Evolutionary conservation across 148 eudicot genomes (phyloP), one percentile per base, ranked within the genome.

Genomic region (Gaultheria prostrata): DNA sequence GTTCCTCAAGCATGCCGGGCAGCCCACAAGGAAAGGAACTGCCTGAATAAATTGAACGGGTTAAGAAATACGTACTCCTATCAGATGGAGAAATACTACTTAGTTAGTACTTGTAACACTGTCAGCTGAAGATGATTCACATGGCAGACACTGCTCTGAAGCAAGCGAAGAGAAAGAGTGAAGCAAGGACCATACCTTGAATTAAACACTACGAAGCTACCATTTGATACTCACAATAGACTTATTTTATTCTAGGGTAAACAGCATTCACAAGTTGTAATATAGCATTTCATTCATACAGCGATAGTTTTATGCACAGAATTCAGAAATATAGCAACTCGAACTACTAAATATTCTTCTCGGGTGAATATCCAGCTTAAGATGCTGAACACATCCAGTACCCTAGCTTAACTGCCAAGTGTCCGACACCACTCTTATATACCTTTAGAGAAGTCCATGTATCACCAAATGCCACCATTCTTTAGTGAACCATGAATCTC

Each of bases 1-100:
- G 88, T 91, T 92, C 88, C 95, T 91, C 80, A 92, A 87, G 92
- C 95, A 92, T 84, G 95, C 92, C 78, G 95, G 95, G 83, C 95
- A 92, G 76, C 95, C 90, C 43, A 92, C 93, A 74, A 92, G 84
- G 67, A 92, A 85, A 54, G 95, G 93, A 80, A 92, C 84, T 72
- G 93, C 93, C 95, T 91, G 92, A 83, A 79, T 21, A 65, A 87
- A 82, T n/a, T 39, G 59, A 53, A 79, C 24, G 28, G 12, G 17
- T 26, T 10, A 49, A 50, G 70, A 6, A 76, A 76, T 49, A 53
- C 48, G 61, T 56, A 50, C 8, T 81, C 81, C 43, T 35, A 76
- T 50, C 17, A 48, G 43, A 49, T 50, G 13, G 46, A 46, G 4
- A 59, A 33, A 12, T 65, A 61, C 59, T 18, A 17, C 3, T 20